Evolutionary conservation across 1,284 basidiomycete genomes (phyloP), one percentile per base, ranked within the genome.

Genomic region (Pseudozyma pruni): DNA sequence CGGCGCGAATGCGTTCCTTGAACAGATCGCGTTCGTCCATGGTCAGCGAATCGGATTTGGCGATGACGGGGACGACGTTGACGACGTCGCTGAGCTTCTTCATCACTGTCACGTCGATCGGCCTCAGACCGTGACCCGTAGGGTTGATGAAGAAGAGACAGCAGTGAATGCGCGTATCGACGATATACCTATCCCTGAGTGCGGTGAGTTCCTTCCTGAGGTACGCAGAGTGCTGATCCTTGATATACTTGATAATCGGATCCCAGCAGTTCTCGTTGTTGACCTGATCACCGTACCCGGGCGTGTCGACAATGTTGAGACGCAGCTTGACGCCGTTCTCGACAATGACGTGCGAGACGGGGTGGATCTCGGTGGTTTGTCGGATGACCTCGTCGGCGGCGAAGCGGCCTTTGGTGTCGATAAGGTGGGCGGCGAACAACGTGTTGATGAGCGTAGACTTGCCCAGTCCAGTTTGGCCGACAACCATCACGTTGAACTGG

Each of bases 221-320:
- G 85, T 98, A 98, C 42, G 94, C 93, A 81, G 92, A 94, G 86
- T 98, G 95, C 84, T 98, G 95, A 86, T 98, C 96, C 86, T 94
- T 92, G 85, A 97, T 98, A 85, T 98, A 96, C 85, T 96, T 96
- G 84, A 98, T 88, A 78, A 98, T 97, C 27, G 95, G 92, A 82
- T 98, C 95, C 95, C 95, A 98, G 87, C 96, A 98, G 84, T 92
- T 92, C 84, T 98, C 96, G 84, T 98, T 98, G 88, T 98, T 97
- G 83, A 98, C 90, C 81, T 94, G 92, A 87, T 98, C 96, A 52
- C 94, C 96, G 81, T 96, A 98, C 34, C 96, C 95, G 52, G 95
- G 95, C 7, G 96, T 98, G 84, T 98, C 96, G 76, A 98, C 93
- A 73, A 98, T 97, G 88, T 98, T 98, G 78, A 98, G 86, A 55